These are phyloP conservation scores for Talaromyces wortmannii DNA, from an alignment of 495 filamentous ascomycete genomes.

Conservation along the genomic window DNA sequence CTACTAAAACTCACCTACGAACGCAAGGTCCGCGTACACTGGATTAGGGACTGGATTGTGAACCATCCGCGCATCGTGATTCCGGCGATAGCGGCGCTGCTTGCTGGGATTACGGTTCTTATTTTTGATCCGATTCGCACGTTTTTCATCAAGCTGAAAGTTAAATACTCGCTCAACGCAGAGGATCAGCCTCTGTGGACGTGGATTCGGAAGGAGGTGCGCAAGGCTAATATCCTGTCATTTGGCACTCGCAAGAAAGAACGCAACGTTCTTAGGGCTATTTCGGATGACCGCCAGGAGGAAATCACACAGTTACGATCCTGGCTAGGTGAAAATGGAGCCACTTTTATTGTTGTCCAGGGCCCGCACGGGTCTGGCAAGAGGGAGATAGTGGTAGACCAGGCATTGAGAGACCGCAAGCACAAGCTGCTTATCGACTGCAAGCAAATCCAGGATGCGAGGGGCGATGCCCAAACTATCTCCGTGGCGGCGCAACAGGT, in stretches of 20 bases:
- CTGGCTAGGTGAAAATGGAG: slow-evolving; percentile 81
- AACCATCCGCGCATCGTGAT: slow-evolving; percentile 86
- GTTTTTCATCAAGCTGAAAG: slow-evolving; percentile 82
- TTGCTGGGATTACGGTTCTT: slow-evolving; percentile 80
- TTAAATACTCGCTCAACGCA: slow-evolving; percentile 69
- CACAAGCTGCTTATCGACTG: slow-evolving; percentile 89
- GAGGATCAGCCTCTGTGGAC: slow-evolving; percentile 53
- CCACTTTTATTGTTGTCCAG: slow-evolving; percentile 92
- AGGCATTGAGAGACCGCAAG: slow-evolving; percentile 67
- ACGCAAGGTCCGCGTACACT: slow-evolving; percentile 63
- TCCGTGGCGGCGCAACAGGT: slow-evolving; percentile 73
- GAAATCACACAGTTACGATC: slow-evolving; percentile 73
- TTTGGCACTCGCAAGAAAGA: slow-evolving; percentile 49
- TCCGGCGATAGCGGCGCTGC: slow-evolving; percentile 67
- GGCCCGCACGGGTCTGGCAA: slow-evolving; percentile 91
- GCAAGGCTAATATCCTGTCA: slow-evolving; percentile 55
- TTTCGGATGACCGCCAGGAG: slow-evolving; percentile 83
- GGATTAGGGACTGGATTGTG: slow-evolving; percentile 83
- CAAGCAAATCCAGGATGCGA: slow-evolving; percentile 86
- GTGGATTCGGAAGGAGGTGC: slow-evolving; percentile 77
- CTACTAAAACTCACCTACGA: slow-evolving; percentile 76
- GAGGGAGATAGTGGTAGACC: slow-evolving; percentile 77
- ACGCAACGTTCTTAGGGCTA: slow-evolving; percentile 64
- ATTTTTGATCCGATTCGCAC: slow-evolving; percentile 90
- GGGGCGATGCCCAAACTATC: slow-evolving; percentile 86